phyloP scores from a whole-genome alignment of 345 rosid genomes.

The Syzygium jambos region DNA sequence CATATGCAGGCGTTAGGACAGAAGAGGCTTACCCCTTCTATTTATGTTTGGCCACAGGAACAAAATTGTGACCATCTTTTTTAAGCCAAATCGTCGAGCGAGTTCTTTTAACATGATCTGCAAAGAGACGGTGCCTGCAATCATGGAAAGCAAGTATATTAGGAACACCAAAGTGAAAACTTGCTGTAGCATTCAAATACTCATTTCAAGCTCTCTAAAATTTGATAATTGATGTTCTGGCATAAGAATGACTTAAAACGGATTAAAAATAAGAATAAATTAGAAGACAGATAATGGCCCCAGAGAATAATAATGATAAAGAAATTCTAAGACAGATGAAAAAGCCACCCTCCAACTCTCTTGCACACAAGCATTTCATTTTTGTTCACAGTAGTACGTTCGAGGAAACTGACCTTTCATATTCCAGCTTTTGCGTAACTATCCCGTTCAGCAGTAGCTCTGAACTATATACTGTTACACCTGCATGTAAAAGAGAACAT shows the following conservation, averaged over 20 bases:
- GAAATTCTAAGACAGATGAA: background rate
- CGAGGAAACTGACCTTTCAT: slow-evolving; percentile 52
- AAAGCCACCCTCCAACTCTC: background rate
- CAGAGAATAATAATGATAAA: background rate
- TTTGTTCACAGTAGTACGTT: background rate
- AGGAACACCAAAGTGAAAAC: background rate
- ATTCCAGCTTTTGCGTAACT: slow-evolving; percentile 77
- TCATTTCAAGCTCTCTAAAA: background rate
- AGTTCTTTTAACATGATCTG: slow-evolving; percentile 58
- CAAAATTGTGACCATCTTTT: slow-evolving; percentile 37
- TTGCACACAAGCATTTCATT: background rate
- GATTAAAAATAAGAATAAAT: background rate
- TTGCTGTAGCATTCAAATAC: background rate
- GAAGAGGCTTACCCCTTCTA: background rate
- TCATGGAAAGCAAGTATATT: background rate
- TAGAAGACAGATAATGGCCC: background rate
- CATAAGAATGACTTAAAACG: background rate
- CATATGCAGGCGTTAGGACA: background rate
- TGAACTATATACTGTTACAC: slow-evolving; percentile 68
- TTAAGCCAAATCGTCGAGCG: slow-evolving; percentile 69
- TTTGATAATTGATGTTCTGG: background rate
- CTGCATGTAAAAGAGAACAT: slow-evolving; percentile 22
- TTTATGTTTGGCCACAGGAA: slow-evolving; percentile 24
- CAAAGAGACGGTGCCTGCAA: slow-evolving; percentile 63
- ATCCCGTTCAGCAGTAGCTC: slow-evolving; percentile 85